Base-by-base conservation (phyloP, 345 rosid genomes). In the Angophora floribunda region DNA sequence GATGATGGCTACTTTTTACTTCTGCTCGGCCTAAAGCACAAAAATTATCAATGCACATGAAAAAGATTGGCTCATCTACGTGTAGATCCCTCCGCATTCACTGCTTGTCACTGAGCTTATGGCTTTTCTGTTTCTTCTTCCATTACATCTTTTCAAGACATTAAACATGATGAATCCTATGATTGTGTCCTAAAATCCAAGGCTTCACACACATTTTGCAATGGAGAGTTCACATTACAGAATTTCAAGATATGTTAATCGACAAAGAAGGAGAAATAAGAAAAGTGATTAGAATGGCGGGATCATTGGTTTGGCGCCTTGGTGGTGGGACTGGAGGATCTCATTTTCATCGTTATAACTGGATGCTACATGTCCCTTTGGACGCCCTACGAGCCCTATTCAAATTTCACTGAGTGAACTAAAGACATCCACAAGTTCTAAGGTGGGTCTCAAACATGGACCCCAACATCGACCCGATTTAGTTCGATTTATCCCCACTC, bases 271-370 rank as follows among this genome's bases (percentile, higher is more conserved):
- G 47, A 8, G 78, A 65, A 19, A 63, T n/a, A 16, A 63, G 75
- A 63, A 36, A 3, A 65, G 51, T 21, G 85, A 88, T 53, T 89
- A 52, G 87, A 92, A 87, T 65, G 32, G 30, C 57, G 82, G 86
- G 87, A 91, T 87, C 90, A 63, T 85, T 49, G 30, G 90, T 36
- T 36, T 36, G 41, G 41, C 41, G 41, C 41, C 41, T 36, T 36
- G 89, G 88, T 61, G 94, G 94, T 82, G 86, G 93, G 93, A 75
- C 92, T 87, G 90, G 87, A 86, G 90, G 14, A 90, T 91, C 91
- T 91, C 89, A 70, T 90, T 90, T 51, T 93, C 96, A 93, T 88
- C 94, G 93, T 93, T 93, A 88, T 90, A 75, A 87, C 89, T 89
- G 41, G 90, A 92, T 86, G 87, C 92, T 87, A 79, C 88, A 21